These are phyloP conservation scores for Hyphopichia burtonii DNA, from an alignment of 1,139 yeast genomes.

Conservation along the genomic window DNA sequence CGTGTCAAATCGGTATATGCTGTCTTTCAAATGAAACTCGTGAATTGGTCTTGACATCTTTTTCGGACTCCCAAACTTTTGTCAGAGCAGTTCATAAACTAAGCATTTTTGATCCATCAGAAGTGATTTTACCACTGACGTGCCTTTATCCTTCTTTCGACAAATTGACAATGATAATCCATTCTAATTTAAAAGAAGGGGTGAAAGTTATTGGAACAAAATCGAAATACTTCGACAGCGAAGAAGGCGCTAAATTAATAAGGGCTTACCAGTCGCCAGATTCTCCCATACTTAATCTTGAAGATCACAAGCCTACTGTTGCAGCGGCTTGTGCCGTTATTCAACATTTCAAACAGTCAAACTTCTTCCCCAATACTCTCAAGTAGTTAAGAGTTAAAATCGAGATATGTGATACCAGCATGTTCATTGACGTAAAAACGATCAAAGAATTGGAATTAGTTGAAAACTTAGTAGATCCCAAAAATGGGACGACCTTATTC, in stretches of 20 bases:
- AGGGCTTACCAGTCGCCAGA: neutral
- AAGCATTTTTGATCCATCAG: conserved; percentile 33
- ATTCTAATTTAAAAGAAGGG: conserved; percentile 23
- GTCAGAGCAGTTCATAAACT: conserved; percentile 44
- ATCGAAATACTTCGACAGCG: conserved; percentile 19
- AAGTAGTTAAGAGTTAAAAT: conserved; percentile 32
- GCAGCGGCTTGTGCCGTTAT: conserved; percentile 35
- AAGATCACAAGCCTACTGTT: conserved; percentile 24
- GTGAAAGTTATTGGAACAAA: conserved; percentile 20
- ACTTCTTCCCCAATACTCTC: conserved; percentile 9
- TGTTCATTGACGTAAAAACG: conserved; percentile 40
- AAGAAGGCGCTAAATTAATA: conserved; percentile 15
- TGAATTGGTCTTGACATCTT: conserved; percentile 28
- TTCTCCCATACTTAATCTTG: conserved; percentile 1
- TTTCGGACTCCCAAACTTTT: conserved; percentile 44
- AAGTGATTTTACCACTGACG: conserved; percentile 29
- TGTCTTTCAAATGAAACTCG: neutral
- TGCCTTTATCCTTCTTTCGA: conserved; percentile 22
- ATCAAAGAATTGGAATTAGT: conserved; percentile 34
- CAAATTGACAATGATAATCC: conserved; percentile 33
- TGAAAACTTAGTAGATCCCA: conserved; percentile 21
- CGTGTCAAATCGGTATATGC: neutral
- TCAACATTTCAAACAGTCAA: conserved; percentile 13
- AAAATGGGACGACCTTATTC: conserved; percentile 26
- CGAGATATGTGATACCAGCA: conserved; percentile 38